These are phyloP conservation scores for Talaromyces proteolyticus DNA, from an alignment of 495 filamentous ascomycete genomes.

Conservation along the genomic window DNA sequence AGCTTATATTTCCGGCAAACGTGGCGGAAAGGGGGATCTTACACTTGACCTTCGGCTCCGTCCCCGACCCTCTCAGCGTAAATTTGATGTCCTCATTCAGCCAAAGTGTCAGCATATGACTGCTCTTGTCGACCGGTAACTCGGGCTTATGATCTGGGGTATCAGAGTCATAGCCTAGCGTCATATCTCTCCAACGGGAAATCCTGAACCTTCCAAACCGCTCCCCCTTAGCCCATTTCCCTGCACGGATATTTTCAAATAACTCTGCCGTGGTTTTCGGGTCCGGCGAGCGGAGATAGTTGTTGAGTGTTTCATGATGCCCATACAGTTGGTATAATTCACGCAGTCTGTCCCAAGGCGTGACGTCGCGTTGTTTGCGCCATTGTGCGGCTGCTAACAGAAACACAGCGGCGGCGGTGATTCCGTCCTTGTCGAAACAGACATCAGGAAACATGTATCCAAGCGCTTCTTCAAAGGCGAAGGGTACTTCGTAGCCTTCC, in stretches of 20 bases:
- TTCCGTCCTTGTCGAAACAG: conserved; percentile 66
- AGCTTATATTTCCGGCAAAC: background rate
- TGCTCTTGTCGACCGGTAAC: conserved; percentile 51
- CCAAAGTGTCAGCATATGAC: conserved; percentile 70
- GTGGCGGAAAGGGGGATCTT: conserved; percentile 11
- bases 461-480: conserved; percentile 68
- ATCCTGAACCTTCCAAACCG: conserved; percentile 47
- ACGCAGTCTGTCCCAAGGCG: conserved; percentile 54
- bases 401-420: conserved; percentile 62
- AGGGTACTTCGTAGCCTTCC: conserved; percentile 46
- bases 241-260: conserved; percentile 47
- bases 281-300: conserved; percentile 59
- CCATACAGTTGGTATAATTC: conserved; percentile 56
- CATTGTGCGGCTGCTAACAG: conserved; percentile 50
- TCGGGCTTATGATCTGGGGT: conserved; percentile 47
- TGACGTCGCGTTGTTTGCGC: conserved; percentile 42
- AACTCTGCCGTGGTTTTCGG: conserved; percentile 42
- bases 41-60: conserved; percentile 66
- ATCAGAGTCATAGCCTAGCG: conserved; percentile 56
- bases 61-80: conserved; percentile 63
- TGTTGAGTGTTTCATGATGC: conserved; percentile 61
- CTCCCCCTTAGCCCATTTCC: conserved; percentile 31
- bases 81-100: conserved; percentile 53
- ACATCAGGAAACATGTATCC: conserved; percentile 67
- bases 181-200: conserved; percentile 62